These are phyloP conservation scores for Arthrinium phaeospermum DNA, from an alignment of 2,329 filamentous ascomycete genomes.

Conservation along the genomic window DNA sequence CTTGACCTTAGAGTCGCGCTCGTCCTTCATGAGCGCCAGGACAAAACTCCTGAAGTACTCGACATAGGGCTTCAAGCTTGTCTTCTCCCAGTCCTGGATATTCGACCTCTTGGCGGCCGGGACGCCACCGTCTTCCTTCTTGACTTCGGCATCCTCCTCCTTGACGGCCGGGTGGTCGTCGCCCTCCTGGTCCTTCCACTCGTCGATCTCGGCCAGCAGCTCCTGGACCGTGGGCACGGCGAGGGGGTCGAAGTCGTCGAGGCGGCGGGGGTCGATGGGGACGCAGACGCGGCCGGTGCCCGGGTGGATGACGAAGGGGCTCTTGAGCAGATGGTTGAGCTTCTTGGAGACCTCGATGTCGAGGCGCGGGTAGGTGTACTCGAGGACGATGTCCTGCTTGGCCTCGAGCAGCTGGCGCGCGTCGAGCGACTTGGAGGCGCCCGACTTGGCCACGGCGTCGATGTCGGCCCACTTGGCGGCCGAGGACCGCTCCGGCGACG, in stretches of 20 bases:
- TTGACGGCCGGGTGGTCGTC: conserved; percentile 40
- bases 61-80: conserved; percentile 88
- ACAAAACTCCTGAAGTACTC: conserved; percentile 89
- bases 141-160: conserved; percentile 33
- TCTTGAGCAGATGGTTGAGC: conserved; percentile 96
- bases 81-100: conserved; percentile 94
- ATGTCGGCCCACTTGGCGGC: conserved; percentile 93
- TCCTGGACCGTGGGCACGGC: conserved; percentile 87
- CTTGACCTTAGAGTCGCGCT: conserved; percentile 61
- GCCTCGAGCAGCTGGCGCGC: conserved; percentile 78
- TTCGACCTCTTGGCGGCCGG: conserved; percentile 44
- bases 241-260: conserved; percentile 87
- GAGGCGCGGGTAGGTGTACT: conserved; percentile 96
- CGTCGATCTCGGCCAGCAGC: conserved; percentile 84
- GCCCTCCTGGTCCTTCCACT: conserved; percentile 64
- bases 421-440: conserved; percentile 75
- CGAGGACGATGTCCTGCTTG: conserved; percentile 94
- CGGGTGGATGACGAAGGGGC: conserved; percentile 94
- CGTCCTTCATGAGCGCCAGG: conserved; percentile 77
- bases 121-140: conserved; percentile 40
- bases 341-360: conserved; percentile 98
- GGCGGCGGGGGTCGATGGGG: conserved; percentile 77
- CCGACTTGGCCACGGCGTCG: conserved; percentile 79
- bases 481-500: conserved; percentile 77
- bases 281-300: conserved; percentile 95